Conservation (phyloP, 2,329 filamentous ascomycete species). For the Raffaelea deltoideospora region DNA sequence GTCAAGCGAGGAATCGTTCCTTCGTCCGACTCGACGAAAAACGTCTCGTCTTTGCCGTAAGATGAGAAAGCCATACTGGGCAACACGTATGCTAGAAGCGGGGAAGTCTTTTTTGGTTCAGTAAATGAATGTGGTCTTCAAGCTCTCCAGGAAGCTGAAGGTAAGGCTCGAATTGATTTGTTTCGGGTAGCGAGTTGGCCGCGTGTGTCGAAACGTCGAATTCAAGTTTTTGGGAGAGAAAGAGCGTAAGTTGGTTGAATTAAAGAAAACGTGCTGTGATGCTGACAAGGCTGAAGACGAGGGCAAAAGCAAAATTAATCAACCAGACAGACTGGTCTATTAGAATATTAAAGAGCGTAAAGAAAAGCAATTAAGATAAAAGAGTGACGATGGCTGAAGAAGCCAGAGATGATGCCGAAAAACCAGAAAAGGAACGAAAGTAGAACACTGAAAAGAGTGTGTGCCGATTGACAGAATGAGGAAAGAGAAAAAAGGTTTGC, state of each 20-base stretch:
- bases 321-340: conserved; percentile 26
- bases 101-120: neutral
- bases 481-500: conserved; percentile 19
- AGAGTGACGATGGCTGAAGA: conserved; percentile 41
- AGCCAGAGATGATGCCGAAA: conserved; percentile 26
- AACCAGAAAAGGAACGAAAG: conserved; percentile 9
- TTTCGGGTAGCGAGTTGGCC: conserved; percentile 2
- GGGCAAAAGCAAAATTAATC: conserved; percentile 21
- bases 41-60: conserved; percentile 26
- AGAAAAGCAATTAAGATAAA: conserved; percentile 32
- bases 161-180: neutral
- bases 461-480: conserved; percentile 9
- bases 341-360: conserved; percentile 45
- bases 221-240: conserved; percentile 5
- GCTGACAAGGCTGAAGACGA: conserved; percentile 9
- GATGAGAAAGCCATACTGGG: conserved; percentile 16
- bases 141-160: conserved; percentile 33
- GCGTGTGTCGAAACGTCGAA: neutral
- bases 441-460: too few relatives aligned
- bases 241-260: conserved; percentile 12
- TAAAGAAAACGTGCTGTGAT: conserved; percentile 3
- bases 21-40: conserved; percentile 43
- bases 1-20: conserved; percentile 41
- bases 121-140: conserved; percentile 26
- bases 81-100: conserved; percentile 11